Base-by-base conservation (phyloP, 257 asterid genomes). In the Fraxinus americana region DNA sequence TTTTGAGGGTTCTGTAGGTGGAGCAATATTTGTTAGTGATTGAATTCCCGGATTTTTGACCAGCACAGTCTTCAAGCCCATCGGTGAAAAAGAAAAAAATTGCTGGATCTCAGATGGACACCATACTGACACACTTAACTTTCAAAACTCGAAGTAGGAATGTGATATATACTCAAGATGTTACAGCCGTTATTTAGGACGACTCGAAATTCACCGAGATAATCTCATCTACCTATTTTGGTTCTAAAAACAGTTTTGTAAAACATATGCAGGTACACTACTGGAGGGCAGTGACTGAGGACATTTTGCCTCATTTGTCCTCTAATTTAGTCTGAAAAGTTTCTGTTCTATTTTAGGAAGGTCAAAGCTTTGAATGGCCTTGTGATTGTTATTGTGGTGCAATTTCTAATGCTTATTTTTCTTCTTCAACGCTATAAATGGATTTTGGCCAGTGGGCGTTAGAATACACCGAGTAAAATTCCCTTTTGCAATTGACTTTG, bases 31-130 rank as follows among this genome's bases (percentile, higher is more conserved):
- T 38, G 36, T 23, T 39, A 27, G 32, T 35, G 50, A 52, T 34
- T 71, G 25, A 69, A 48, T 16, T 65, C 50, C 23, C 10, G 19
- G 32, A 32, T 59, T 54, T 25, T 52, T 72, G 78, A 29, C 54
- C 19, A 19, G 7, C 5, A 32, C 34, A 52, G 71, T 72, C 76
- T 72, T 34, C 50, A 66, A 4, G 35, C 39, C 32, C 45, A 72
- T 39, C 54, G 78, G 61, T 54, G 77, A 78, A 76, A 61, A 80
- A 41, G 35, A 77, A 29, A 75, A 48, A 70, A 41, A 32, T 61
- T 74, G 57, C 76, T 36, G 16, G 9, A 68, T 65, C 68, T 36
- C 75, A 19, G 79, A 36, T 73, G 74, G 75, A 57, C 35, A 12
- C 35, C 66, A 36, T 67, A 75, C 77, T 16, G 52, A 83, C 52